phyloP scores from a whole-genome alignment of 345 rosid species.

The Salix caprea region DNA sequence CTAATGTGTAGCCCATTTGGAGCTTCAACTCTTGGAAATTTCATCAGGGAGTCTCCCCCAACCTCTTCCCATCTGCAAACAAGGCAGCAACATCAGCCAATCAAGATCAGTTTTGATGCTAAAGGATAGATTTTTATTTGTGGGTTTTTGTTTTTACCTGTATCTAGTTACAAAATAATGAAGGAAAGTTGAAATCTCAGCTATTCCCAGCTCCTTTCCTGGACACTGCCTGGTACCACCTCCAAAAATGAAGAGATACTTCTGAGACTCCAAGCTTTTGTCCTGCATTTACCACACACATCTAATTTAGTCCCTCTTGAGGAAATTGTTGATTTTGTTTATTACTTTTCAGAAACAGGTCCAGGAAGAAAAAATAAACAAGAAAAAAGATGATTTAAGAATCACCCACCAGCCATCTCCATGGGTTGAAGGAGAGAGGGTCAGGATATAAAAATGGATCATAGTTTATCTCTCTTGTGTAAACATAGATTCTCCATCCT shows the following conservation, averaged over 20 bases:
- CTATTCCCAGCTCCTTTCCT: constrained; percentile 88
- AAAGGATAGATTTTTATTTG: background rate
- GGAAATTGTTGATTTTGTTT: no score
- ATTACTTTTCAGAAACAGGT: background rate
- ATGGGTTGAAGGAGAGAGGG: constrained; percentile 67
- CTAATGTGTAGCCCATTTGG: constrained; percentile 82
- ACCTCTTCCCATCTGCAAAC: constrained; percentile 83
- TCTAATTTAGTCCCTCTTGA: background rate
- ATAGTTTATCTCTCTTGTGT: constrained; percentile 70
- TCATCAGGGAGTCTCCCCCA: constrained; percentile 62
- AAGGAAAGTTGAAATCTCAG: constrained; percentile 80
- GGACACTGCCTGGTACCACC: constrained; percentile 92
- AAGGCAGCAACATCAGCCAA: background rate
- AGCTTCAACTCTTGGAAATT: constrained; percentile 92
- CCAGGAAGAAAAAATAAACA: no score
- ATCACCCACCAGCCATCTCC: constrained; percentile 72
- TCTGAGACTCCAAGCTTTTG: constrained; percentile 55
- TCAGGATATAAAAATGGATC: constrained; percentile 59
- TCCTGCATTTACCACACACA: constrained; percentile 37
- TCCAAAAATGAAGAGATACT: constrained; percentile 63
- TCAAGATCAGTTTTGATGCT: background rate
- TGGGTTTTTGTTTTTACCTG: constrained; percentile 34
- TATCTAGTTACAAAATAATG: constrained; percentile 88
- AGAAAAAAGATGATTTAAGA: background rate
- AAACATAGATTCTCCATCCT: constrained; percentile 60